Conservation (phyloP, 345 rosid species). For the Stellera chamaejasme region DNA sequence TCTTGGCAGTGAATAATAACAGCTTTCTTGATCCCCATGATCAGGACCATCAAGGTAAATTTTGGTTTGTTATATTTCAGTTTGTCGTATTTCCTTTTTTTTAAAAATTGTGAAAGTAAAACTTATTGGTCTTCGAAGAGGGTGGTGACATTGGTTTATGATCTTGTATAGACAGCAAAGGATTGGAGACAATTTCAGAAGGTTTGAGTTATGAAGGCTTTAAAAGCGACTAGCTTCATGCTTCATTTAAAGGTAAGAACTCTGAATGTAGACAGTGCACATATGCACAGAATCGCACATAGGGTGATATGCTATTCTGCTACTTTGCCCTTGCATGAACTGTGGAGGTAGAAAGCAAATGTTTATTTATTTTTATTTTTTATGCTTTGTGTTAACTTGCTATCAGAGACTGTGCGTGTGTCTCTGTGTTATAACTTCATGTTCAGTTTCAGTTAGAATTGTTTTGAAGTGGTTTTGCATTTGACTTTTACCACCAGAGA, state of each 20-base stretch:
- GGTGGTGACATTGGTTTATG: slow-evolving; percentile 12
- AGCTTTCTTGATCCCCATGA: slow-evolving; percentile 52
- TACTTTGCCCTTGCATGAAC: too few species aligned
- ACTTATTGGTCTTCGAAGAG: slow-evolving; percentile 1
- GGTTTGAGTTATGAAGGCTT: slow-evolving; percentile 74
- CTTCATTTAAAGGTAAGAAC: slow-evolving; percentile 11
- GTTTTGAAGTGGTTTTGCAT: too few species aligned
- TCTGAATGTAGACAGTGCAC: too few species aligned
- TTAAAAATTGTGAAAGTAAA: not conserved
- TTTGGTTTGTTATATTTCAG: too few species aligned
- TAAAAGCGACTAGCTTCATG: slow-evolving; percentile 59
- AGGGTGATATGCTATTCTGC: too few species aligned
- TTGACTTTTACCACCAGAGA: too few species aligned
- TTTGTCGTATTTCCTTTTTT: not conserved
- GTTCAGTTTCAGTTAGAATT: too few species aligned
- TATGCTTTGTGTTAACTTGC: too few species aligned
- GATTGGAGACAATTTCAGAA: slow-evolving; percentile 86
- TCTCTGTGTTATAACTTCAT: too few species aligned
- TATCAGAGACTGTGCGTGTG: too few species aligned
- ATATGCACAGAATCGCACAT: not conserved
- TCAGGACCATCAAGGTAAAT: slow-evolving; percentile 57
- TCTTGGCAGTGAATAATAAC: slow-evolving; percentile 42
- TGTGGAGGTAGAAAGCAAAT: too few species aligned
- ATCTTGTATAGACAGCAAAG: slow-evolving; percentile 54
- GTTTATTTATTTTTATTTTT: too few species aligned